Conservation (phyloP, 441 rosid species). For the Bruguiera hainesii region DNA sequence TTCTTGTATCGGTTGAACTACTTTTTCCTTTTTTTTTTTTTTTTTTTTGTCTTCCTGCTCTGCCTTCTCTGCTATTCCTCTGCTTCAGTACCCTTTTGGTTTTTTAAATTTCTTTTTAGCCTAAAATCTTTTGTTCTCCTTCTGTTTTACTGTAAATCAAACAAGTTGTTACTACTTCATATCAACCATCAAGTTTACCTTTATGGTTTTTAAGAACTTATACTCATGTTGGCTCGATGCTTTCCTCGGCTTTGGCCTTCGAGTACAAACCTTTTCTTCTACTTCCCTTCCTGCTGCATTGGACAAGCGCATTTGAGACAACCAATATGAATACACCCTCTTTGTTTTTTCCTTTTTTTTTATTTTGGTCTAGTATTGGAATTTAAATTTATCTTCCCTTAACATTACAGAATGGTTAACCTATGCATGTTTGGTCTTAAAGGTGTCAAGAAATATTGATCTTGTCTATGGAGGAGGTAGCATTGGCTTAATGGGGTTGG, state of each 20-base stretch:
- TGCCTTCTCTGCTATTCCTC: not conserved
- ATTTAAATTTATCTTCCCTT: no score
- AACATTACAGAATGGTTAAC: not conserved
- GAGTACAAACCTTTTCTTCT: no score
- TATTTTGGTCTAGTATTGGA: no score
- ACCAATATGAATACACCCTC: no score
- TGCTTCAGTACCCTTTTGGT: not conserved
- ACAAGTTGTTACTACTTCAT: no score
- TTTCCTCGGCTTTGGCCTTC: no score
- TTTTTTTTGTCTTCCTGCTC: not conserved
- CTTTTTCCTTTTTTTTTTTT: not conserved
- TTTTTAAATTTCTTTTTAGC: not conserved
- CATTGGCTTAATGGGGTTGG: slow-evolving; percentile 88
- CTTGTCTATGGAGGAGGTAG: slow-evolving; percentile 96
- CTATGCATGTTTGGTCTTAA: slow-evolving; percentile 10
- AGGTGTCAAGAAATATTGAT: slow-evolving; percentile 89
- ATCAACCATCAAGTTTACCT: no score
- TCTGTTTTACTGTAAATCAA: not conserved
- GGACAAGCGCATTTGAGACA: not conserved
- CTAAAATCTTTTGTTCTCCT: not conserved
- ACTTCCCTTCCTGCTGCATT: slow-evolving; percentile 4
- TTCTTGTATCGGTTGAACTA: not conserved
- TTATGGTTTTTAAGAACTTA: no score
- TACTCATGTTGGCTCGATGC: no score
- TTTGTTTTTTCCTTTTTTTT: no score